Percentiles rank a stretch among this genome's conserved stretches.
Conservation (phyloP, 176 grass and related monocot genomes). For the Musa beccarii region DNA sequence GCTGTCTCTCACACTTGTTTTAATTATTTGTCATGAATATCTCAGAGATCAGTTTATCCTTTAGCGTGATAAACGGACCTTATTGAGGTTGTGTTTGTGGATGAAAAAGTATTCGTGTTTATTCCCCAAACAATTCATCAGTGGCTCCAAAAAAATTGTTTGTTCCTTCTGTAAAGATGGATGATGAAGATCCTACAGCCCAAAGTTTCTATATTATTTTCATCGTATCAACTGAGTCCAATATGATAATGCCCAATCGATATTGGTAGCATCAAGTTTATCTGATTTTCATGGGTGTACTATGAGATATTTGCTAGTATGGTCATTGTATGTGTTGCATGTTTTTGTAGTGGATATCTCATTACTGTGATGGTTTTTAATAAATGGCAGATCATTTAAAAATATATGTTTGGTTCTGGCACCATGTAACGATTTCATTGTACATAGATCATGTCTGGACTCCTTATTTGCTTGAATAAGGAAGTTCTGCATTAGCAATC, state of each 20-base stretch:
- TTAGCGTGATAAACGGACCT: background rate
- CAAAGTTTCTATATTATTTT: too few relatives aligned
- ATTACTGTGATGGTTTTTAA: too few relatives aligned
- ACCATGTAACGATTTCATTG: background rate
- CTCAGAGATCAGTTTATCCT: background rate
- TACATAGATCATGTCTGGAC: background rate
- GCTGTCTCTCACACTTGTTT: background rate
- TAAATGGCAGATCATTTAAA: too few relatives aligned
- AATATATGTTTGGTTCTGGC: too few relatives aligned
- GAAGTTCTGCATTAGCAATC: background rate
- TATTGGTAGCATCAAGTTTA: too few relatives aligned
- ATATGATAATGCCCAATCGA: too few relatives aligned
- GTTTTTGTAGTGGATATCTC: too few relatives aligned
- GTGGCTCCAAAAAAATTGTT: background rate
- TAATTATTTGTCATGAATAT: background rate
- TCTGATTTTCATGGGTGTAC: too few relatives aligned
- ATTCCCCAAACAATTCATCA: background rate
- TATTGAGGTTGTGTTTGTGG: background rate
- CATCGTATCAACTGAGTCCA: too few relatives aligned
- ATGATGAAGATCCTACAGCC: background rate
- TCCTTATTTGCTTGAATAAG: background rate
- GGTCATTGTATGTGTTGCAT: too few relatives aligned
- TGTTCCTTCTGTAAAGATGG: background rate
- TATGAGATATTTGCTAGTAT: too few relatives aligned
- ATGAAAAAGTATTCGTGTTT: background rate